Conservation (phyloP, 176 grass and related monocot species). For the Ensete glaucum region DNA sequence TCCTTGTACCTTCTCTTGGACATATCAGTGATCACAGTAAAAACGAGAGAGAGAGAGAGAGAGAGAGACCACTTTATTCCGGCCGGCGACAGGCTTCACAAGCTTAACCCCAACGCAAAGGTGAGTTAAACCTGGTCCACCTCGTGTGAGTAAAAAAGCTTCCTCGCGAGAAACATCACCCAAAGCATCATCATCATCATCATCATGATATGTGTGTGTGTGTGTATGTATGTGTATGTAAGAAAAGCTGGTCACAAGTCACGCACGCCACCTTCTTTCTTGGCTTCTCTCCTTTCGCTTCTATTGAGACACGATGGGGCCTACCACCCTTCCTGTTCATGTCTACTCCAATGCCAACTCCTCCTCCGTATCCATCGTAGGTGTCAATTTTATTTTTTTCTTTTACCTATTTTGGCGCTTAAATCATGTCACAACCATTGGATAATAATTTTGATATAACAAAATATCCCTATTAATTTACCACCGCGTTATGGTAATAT, state of each 20-base stretch:
- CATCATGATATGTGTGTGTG: background rate
- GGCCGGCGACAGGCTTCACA: background rate
- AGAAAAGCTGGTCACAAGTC: conserved; percentile 13
- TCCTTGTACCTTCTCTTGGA: background rate
- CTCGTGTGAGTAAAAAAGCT: background rate
- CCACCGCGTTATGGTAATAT: background rate
- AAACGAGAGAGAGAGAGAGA: background rate
- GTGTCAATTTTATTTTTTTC: too few species aligned
- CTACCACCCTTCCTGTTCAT: background rate
- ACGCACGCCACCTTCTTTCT: conserved; percentile 7
- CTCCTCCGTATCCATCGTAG: too few species aligned
- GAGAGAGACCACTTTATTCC: conserved; percentile 6
- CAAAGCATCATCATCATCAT: background rate
- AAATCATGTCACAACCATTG: too few species aligned
- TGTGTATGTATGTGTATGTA: background rate
- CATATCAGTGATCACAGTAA: background rate
- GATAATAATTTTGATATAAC: too few species aligned
- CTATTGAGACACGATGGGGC: background rate
- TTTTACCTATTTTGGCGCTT: too few species aligned
- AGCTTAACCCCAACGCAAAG: conserved; percentile 29
- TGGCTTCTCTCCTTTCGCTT: background rate
- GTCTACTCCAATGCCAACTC: too few species aligned
- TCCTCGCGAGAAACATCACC: background rate
- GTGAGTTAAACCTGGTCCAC: conserved; percentile 19
- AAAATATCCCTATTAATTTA: too few species aligned